These are phyloP conservation scores for Ilyonectria sp. DNA, from an alignment of 2,329 filamentous ascomycete genomes.

Conservation along the genomic window DNA sequence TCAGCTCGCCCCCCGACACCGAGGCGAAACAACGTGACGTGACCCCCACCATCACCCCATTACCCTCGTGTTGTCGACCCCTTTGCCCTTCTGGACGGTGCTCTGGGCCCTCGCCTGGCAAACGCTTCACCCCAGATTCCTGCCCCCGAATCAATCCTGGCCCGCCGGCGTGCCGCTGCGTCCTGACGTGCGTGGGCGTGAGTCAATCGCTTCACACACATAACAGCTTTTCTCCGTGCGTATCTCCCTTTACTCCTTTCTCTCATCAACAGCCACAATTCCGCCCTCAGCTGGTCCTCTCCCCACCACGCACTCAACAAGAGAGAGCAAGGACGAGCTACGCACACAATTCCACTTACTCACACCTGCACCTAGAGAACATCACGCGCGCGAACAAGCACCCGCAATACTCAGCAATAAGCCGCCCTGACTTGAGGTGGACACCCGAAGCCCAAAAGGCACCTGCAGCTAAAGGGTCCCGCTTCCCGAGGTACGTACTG, in stretches of 20 bases:
- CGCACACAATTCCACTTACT: slow-evolving; percentile 7
- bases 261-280: slow-evolving; percentile 9
- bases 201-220: slow-evolving; percentile 25
- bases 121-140: slow-evolving; percentile 20
- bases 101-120: slow-evolving; percentile 12
- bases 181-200: slow-evolving; percentile 19
- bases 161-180: slow-evolving; percentile 6
- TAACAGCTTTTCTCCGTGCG: slow-evolving; percentile 13
- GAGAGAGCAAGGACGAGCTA: neutral
- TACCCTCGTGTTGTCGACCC: slow-evolving; percentile 33
- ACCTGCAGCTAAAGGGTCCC: slow-evolving; percentile 20
- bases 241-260: slow-evolving; percentile 20
- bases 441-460: slow-evolving; percentile 15
- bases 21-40: slow-evolving; percentile 44
- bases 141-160: slow-evolving; percentile 11
- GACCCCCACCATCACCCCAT: slow-evolving; percentile 49
- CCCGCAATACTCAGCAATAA: slow-evolving; percentile 17
- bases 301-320: slow-evolving; percentile 7
- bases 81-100: slow-evolving; percentile 22
- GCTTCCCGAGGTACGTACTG: slow-evolving; percentile 38
- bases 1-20: neutral
- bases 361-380: slow-evolving; percentile 18
- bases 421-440: slow-evolving; percentile 12
- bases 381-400: slow-evolving; percentile 23
- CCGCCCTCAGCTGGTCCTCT: neutral